A percentile compares a stretch with the other conserved stretches of the same genome.
Evolutionary conservation across 2,329 filamentous ascomycete genomes (phyloP).

Genomic region (Colletotrichum somersetense): DNA sequence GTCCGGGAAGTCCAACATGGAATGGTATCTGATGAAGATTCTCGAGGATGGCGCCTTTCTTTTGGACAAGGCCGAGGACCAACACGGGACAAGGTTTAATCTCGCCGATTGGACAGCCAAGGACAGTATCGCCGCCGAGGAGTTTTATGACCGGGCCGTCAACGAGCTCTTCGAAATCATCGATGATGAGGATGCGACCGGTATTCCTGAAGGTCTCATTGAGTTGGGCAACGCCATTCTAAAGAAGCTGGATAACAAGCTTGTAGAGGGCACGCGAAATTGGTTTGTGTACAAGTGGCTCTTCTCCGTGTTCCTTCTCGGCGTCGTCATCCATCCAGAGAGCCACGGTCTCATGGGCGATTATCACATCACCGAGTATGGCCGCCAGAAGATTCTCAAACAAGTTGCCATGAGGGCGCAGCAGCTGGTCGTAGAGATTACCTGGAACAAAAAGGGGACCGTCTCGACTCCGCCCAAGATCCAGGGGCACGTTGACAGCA

Average conservation of each 20-base stretch:
- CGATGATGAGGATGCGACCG: constrained; percentile 84
- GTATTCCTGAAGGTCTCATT: constrained; percentile 87
- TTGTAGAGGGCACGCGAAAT: constrained; percentile 79
- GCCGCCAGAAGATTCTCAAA: constrained; percentile 82
- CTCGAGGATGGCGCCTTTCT: constrained; percentile 93
- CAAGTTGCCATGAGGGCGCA: constrained; percentile 86
- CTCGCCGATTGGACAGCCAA: constrained; percentile 80
- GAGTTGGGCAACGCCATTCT: constrained; percentile 88
- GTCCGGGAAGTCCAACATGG: constrained; percentile 89
- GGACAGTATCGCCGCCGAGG: constrained; percentile 84
- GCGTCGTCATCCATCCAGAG: constrained; percentile 90
- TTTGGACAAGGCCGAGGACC: constrained; percentile 85
- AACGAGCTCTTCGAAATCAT: constrained; percentile 86
- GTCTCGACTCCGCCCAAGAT: constrained; percentile 73
- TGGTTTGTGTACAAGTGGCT: constrained; percentile 94
- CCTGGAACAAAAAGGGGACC: constrained; percentile 75
- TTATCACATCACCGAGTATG: constrained; percentile 92
- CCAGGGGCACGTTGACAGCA: constrained; percentile 77
- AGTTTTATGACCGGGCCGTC: constrained; percentile 89
- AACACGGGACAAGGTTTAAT: constrained; percentile 78
- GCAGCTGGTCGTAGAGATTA: constrained; percentile 82
- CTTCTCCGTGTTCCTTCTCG: constrained; percentile 87
- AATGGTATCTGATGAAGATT: constrained; percentile 95
- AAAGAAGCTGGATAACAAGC: constrained; percentile 78
- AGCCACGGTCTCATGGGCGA: constrained; percentile 83